phyloP scores from a whole-genome alignment of 768 basidiomycete species.

The Auricularia auricula-judae region DNA sequence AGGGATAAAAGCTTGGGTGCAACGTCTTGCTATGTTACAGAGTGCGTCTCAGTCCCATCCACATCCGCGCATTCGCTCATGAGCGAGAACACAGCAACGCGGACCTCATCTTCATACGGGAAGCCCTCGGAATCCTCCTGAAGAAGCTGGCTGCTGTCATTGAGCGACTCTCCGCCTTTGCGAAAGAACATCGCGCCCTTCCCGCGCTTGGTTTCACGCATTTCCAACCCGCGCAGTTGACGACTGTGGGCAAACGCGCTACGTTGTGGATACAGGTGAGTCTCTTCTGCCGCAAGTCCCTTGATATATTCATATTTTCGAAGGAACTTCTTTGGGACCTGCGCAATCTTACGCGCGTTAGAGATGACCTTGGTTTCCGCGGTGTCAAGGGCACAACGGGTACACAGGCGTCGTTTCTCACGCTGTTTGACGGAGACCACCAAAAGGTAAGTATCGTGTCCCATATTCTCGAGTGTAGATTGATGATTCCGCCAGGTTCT shows the following conservation, averaged over 20 bases:
- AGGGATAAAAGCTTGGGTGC: constrained; percentile 61
- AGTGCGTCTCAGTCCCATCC: constrained; percentile 42
- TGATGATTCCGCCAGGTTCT: constrained; percentile 47
- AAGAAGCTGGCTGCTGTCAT: constrained; percentile 85
- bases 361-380: constrained; percentile 90
- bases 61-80: not conserved
- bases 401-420: constrained; percentile 91
- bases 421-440: constrained; percentile 92
- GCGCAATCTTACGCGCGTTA: constrained; percentile 79
- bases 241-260: constrained; percentile 94
- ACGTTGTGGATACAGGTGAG: constrained; percentile 90
- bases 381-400: constrained; percentile 99
- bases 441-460: constrained; percentile 48
- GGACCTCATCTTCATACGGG: constrained; percentile 91
- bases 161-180: constrained; percentile 76
- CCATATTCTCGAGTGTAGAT: not conserved
- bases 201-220: constrained; percentile 97
- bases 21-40: constrained; percentile 98
- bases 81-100: constrained; percentile 59
- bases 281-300: not conserved
- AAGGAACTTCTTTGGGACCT: constrained; percentile 95
- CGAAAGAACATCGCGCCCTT: constrained; percentile 72
- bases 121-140: constrained; percentile 74
- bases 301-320: not conserved
- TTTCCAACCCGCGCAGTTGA: constrained; percentile 97